Conservation (phyloP, 495 filamentous ascomycete species). For the Xylaria venustula region DNA sequence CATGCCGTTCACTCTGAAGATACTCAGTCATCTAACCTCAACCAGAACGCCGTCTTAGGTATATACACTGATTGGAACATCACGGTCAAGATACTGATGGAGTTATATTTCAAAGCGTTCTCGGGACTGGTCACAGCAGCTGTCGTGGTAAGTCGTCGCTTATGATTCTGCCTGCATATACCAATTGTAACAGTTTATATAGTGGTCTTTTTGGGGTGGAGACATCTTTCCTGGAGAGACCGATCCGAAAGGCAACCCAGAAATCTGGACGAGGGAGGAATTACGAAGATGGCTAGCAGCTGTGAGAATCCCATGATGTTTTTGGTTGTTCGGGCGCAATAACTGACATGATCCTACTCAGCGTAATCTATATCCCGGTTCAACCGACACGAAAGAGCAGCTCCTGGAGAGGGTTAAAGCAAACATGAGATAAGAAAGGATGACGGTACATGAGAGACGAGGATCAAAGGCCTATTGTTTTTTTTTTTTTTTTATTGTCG, state of each 20-base stretch:
- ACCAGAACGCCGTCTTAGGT: slow-evolving; percentile 30
- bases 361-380: slow-evolving; percentile 70
- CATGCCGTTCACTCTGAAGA: background rate
- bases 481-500: background rate
- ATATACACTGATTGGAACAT: slow-evolving; percentile 10
- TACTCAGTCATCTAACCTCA: background rate
- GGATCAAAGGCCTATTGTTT: too few relatives aligned
- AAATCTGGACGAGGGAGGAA: slow-evolving; percentile 70
- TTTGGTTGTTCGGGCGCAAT: background rate
- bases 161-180: background rate
- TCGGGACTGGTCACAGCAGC: slow-evolving; percentile 80
- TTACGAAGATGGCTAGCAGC: slow-evolving; percentile 70
- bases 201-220: slow-evolving; percentile 77
- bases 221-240: slow-evolving; percentile 70
- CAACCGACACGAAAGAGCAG: slow-evolving; percentile 67
- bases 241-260: slow-evolving; percentile 81
- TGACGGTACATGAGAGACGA: background rate
- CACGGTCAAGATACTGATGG: slow-evolving; percentile 23
- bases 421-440: slow-evolving; percentile 62
- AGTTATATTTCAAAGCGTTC: slow-evolving; percentile 55
- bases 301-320: slow-evolving; percentile 49
- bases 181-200: background rate
- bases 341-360: slow-evolving; percentile 30
- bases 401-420: slow-evolving; percentile 77
- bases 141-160: slow-evolving; percentile 47